These are phyloP conservation scores for Fusarium agapanthi DNA, from an alignment of 2,329 filamentous ascomycete species.

Conservation along the genomic window DNA sequence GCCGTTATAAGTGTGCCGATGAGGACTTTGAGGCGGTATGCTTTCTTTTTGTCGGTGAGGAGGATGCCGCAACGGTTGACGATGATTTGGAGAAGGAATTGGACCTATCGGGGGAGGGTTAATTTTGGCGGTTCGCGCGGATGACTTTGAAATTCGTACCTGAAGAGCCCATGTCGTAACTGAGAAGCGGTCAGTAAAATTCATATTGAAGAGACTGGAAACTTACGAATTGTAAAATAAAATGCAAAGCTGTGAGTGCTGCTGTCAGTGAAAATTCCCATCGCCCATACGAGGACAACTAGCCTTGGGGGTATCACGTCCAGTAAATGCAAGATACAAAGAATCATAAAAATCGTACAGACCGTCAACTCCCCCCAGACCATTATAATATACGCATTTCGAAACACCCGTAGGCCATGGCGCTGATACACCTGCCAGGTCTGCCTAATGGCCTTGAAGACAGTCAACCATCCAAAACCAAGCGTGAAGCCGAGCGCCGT, in stretches of 20 bases:
- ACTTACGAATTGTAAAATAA: constrained; percentile 42
- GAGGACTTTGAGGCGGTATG: constrained; percentile 32
- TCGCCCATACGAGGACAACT: background rate
- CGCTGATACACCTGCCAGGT: constrained; percentile 47
- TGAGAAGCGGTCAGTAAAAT: constrained; percentile 7
- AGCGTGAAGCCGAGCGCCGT: constrained; percentile 52
- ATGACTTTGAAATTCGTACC: background rate
- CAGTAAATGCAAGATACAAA: constrained; percentile 43
- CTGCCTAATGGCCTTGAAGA: constrained; percentile 50
- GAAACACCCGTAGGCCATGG: constrained; percentile 42
- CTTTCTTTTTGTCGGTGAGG: constrained; percentile 27
- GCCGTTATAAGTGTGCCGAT: constrained; percentile 37
- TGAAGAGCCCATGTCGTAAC: constrained; percentile 43
- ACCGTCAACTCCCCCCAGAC: constrained; percentile 57
- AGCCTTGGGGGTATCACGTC: constrained; percentile 40
- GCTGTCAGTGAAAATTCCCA: background rate
- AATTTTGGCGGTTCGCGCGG: background rate
- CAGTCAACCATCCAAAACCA: constrained; percentile 52
- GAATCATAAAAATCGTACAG: constrained; percentile 52
- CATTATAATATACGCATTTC: constrained; percentile 57
- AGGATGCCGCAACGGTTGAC: constrained; percentile 40
- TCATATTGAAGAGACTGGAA: rapidly evolving
- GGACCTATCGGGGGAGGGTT: constrained; percentile 16
- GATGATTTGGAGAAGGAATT: constrained; percentile 41
- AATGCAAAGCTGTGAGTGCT: constrained; percentile 38